Percentiles rank a stretch among this genome's conserved stretches.
phyloP scores from a whole-genome alignment of 2,329 filamentous ascomycete genomes.

The Bertia moriformis region DNA sequence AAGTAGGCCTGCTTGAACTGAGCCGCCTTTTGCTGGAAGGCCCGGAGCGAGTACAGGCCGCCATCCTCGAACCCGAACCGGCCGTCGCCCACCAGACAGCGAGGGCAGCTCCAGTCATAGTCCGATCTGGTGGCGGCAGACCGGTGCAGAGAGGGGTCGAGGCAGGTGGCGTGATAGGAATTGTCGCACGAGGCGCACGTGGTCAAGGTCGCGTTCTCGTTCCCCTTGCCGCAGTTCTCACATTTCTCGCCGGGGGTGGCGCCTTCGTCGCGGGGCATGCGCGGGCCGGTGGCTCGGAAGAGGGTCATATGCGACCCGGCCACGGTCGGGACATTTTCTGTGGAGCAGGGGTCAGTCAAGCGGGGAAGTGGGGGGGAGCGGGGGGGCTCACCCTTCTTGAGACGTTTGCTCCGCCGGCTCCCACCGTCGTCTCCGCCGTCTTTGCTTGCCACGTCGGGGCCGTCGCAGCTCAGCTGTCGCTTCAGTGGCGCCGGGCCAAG shows the following conservation, averaged over 20 bases:
- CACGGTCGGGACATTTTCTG: slow-evolving; percentile 53
- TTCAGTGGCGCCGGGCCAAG: not conserved
- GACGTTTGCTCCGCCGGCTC: slow-evolving; percentile 70
- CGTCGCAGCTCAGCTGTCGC: slow-evolving; percentile 18
- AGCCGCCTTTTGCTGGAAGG: slow-evolving; percentile 90
- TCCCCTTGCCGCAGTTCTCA: slow-evolving; percentile 69
- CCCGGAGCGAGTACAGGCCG: slow-evolving; percentile 81
- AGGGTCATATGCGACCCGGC: slow-evolving; percentile 94
- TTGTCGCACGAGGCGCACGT: slow-evolving; percentile 86
- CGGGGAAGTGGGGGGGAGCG: not conserved
- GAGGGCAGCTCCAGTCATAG: slow-evolving; percentile 86
- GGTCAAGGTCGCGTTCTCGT: slow-evolving; percentile 56
- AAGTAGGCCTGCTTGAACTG: slow-evolving; percentile 94
- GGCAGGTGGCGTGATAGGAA: slow-evolving; percentile 71
- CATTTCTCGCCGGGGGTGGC: slow-evolving; percentile 49
- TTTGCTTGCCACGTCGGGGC: slow-evolving; percentile 29
- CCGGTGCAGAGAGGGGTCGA: slow-evolving; percentile 69
- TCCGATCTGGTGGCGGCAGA: too few species aligned
- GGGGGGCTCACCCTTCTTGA: slow-evolving; percentile 63
- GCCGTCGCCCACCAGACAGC: slow-evolving; percentile 87
- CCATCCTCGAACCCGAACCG: slow-evolving; percentile 97
- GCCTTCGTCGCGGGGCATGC: slow-evolving; percentile 40
- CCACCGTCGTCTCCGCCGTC: slow-evolving; percentile 45
- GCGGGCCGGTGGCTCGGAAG: slow-evolving; percentile 67
- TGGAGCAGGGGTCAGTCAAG: not conserved